Percentiles rank a stretch among this genome's conserved stretches.
phyloP scores from a whole-genome alignment of 164 flowering plant species.

The Euptelea pleiosperma region DNA sequence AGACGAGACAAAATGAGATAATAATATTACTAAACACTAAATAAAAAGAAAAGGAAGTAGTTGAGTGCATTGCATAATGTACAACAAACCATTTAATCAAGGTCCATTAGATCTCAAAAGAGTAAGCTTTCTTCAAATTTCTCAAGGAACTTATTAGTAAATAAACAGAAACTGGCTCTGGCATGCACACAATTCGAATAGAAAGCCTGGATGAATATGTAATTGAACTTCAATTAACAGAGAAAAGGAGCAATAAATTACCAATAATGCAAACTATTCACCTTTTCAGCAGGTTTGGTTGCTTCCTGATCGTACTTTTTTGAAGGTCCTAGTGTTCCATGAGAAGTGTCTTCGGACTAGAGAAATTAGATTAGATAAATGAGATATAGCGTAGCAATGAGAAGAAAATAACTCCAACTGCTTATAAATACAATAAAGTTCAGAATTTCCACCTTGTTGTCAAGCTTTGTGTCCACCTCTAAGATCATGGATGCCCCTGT shows the following conservation, averaged over 20 bases:
- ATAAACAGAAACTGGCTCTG: too few relatives aligned
- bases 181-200: neutral
- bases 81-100: too few relatives aligned
- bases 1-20: too few relatives aligned
- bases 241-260: neutral
- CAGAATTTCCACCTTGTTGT: constrained; percentile 49
- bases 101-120: too few relatives aligned
- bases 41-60: too few relatives aligned
- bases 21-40: too few relatives aligned
- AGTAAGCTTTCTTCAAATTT: too few relatives aligned
- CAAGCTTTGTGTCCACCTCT: constrained; percentile 49
- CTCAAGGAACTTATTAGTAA: too few relatives aligned
- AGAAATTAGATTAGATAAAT: constrained; percentile 13
- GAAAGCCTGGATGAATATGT: neutral
- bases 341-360: constrained; percentile 78
- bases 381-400: neutral
- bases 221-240: neutral
- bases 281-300: constrained; percentile 67
- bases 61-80: too few relatives aligned
- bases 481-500: constrained; percentile 38
- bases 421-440: constrained; percentile 9
- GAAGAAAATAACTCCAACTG: neutral
- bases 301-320: constrained; percentile 67
- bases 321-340: constrained; percentile 43
- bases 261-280: constrained; percentile 16